A percentile compares a stretch with the other conserved stretches of the same genome.
phyloP scores from a whole-genome alignment of 2,329 filamentous ascomycete species.

The Colletotrichum nymphaeae region DNA sequence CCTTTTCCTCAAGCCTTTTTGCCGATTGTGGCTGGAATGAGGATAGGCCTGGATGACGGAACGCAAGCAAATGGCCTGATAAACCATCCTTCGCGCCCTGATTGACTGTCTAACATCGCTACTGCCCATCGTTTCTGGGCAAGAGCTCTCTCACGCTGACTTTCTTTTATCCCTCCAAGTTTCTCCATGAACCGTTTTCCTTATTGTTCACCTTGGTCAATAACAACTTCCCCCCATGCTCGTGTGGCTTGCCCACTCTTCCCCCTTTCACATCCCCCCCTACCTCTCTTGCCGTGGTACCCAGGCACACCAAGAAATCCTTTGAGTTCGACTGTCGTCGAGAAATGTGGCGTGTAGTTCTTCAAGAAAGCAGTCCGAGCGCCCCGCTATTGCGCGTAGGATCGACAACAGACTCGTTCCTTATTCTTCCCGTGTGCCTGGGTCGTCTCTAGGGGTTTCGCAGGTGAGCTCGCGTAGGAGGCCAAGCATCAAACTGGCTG shows the following conservation, averaged over 20 bases:
- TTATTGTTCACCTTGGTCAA: not conserved
- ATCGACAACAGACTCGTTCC: not conserved
- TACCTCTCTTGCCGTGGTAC: not conserved
- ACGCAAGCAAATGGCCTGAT: constrained; percentile 2
- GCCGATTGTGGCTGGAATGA: constrained; percentile 4
- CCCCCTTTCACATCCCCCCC: not conserved
- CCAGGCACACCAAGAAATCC: not conserved
- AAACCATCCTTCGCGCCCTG: not conserved
- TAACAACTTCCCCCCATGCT: not conserved
- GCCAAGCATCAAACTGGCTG: not conserved
- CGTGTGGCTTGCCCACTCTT: not conserved
- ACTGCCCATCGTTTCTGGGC: not conserved
- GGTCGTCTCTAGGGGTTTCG: not conserved
- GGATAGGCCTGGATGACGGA: not conserved
- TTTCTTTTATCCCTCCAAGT: too few species aligned
- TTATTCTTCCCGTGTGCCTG: not conserved
- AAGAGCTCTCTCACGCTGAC: not conserved
- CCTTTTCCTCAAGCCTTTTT: not conserved
- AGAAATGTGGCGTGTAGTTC: not conserved
- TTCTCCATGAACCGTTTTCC: constrained; percentile 11
- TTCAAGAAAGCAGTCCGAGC: not conserved
- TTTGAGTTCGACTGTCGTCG: not conserved
- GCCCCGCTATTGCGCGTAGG: not conserved
- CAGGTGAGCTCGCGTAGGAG: not conserved
- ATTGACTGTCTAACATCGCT: constrained; percentile 1